Evolutionary conservation across 2,329 filamentous ascomycete species (phyloP), one percentile per base, ranked within the genome.

Genomic region (Stachybotrys chlorohalonatus): DNA sequence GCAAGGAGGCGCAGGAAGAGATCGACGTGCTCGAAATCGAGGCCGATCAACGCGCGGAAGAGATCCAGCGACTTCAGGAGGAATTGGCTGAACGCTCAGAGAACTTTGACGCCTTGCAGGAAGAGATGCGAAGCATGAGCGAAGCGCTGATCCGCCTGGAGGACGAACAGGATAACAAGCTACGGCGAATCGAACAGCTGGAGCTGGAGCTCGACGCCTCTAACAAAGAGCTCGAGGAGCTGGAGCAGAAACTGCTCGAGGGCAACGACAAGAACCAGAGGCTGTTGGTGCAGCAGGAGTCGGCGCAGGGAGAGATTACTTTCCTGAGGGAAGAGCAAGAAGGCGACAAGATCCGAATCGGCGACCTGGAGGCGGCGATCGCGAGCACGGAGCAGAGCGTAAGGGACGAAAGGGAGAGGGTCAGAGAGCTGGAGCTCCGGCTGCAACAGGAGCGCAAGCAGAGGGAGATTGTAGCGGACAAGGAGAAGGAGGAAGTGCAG

Each of bases 301-400:
- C 90, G 6, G 87, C 88, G 55, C 93, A 96, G 63, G 87, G 87
- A 56, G 94, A 99, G 70, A 95, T 97, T 70, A 86, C 89, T 1
- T 99, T 99, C 79, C 71, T 99, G 52, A 86, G 94, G 1, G 94
- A 99, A 67, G 94, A 99, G 74, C 94, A 99, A 70, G 94, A 99
- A 71, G 84, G 83, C 16, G 94, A 99, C 75, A 99, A 99, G 79
- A 95, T 99, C 68, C 92, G 91, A 71, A 97, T 99, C 64, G 90
- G 93, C 45, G 91, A 97, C 65, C 78, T 97, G 7, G 92, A 97
- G 66, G 89, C 90, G 8, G 84, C 86, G 13, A 74, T 96, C 45
- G 88, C 89, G 63, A 87, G 84, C 55, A 81, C 85, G n/a, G 88
- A 95, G 67, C 84, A 90, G 64, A 83, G 77, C 51, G 75, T 96